A percentile compares a stretch with the other conserved stretches of the same genome.
These are phyloP conservation scores for Pyrenochaeta sp. DNA, from an alignment of 2,329 filamentous ascomycete genomes.

Conservation along the genomic window DNA sequence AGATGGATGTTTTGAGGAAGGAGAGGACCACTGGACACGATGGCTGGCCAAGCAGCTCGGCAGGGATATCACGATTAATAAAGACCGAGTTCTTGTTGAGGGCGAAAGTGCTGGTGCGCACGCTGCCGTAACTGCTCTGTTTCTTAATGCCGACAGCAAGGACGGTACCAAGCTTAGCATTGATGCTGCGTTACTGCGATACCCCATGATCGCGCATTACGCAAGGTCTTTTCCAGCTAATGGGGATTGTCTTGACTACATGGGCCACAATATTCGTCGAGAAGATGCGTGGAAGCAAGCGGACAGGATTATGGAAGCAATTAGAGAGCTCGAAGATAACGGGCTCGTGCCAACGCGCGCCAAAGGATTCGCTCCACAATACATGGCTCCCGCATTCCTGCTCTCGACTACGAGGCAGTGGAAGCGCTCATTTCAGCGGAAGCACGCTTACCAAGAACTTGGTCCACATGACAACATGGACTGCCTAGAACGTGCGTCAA, in stretches of 20 bases:
- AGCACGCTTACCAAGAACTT: background rate
- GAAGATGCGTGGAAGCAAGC: background rate
- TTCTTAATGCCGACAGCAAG: background rate
- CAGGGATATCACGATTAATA: background rate
- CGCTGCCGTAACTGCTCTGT: constrained; percentile 4
- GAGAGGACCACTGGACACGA: background rate
- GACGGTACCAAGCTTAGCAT: background rate
- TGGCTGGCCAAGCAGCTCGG: background rate
- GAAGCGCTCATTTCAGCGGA: background rate
- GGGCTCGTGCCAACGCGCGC: background rate
- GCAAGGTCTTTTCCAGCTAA: background rate
- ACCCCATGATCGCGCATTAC: constrained; percentile 6
- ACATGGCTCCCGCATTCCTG: background rate
- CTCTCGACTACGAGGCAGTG: background rate
- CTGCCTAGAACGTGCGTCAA: background rate
- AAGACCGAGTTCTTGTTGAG: background rate
- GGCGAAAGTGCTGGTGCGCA: constrained; percentile 6
- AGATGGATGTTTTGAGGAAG: background rate
- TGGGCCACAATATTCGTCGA: background rate
- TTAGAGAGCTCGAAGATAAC: background rate
- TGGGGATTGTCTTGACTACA: background rate
- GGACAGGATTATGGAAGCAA: background rate
- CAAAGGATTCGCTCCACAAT: background rate
- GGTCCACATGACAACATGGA: background rate
- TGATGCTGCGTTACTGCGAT: background rate